Evolutionary conservation across 345 rosid species (phyloP).

Genomic region (Draba incana): DNA sequence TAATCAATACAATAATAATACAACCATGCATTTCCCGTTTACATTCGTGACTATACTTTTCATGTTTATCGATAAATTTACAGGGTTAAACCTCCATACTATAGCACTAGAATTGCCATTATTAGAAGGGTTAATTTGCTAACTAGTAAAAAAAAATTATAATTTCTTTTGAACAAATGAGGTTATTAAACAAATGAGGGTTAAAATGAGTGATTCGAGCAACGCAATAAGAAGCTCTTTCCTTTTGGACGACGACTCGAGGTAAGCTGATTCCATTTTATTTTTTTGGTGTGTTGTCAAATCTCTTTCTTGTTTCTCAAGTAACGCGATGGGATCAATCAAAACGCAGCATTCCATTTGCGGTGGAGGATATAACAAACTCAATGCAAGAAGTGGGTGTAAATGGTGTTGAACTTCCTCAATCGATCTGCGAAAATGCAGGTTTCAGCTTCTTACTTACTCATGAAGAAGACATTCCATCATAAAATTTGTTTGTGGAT

Average conservation of each 20-base stretch:
- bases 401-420: not conserved
- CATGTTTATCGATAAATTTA: not conserved
- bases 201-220: slow-evolving; percentile 79
- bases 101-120: too few species aligned
- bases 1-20: slow-evolving; percentile 13
- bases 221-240: slow-evolving; percentile 79
- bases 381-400: not conserved
- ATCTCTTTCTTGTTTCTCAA: not conserved
- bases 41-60: not conserved
- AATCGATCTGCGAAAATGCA: not conserved
- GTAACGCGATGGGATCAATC: not conserved
- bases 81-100: not conserved
- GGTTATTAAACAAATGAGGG: slow-evolving; percentile 80
- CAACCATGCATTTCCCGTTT: slow-evolving; percentile 11
- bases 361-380: not conserved
- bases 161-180: too few species aligned
- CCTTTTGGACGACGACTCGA: slow-evolving; percentile 83
- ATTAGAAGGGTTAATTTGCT: too few species aligned
- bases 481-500: too few species aligned
- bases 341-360: slow-evolving; percentile 5
- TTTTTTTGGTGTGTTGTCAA: not conserved
- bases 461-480: not conserved
- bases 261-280: slow-evolving; percentile 41
- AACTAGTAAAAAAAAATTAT: too few species aligned
- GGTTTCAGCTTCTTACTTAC: not conserved